A percentile compares a stretch with the other conserved stretches of the same genome.
Conservation (phyloP, 768 basidiomycete genomes). For the Naganishia vaughanmartiniae region DNA sequence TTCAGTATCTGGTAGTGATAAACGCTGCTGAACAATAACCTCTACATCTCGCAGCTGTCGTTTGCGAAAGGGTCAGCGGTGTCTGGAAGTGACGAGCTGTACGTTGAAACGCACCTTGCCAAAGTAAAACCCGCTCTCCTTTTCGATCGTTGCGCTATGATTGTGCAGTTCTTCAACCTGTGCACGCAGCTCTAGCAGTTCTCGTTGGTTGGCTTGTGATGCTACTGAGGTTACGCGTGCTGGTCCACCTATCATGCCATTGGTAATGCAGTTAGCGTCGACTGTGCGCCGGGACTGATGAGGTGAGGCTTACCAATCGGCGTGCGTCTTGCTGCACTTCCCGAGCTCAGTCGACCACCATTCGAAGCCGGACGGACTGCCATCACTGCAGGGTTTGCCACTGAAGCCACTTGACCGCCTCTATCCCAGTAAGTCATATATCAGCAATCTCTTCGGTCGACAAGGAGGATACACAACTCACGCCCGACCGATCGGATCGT, state of each 20-base stretch:
- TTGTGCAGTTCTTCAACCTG: slow-evolving; percentile 78
- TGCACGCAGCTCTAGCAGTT: slow-evolving; percentile 64
- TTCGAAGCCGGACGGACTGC: slow-evolving; percentile 13
- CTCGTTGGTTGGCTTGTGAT: slow-evolving; percentile 18
- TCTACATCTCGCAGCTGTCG: slow-evolving; percentile 89
- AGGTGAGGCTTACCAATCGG: slow-evolving; percentile 13
- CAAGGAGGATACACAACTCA: slow-evolving; percentile 56
- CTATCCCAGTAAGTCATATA: background rate
- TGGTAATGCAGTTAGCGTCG: background rate
- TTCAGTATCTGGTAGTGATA: slow-evolving; percentile 62
- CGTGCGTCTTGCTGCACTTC: slow-evolving; percentile 10
- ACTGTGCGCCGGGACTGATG: background rate
- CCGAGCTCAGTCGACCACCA: slow-evolving; percentile 10
- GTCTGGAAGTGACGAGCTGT: background rate
- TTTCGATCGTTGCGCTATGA: slow-evolving; percentile 87
- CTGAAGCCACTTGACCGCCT: slow-evolving; percentile 24
- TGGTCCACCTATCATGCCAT: background rate
- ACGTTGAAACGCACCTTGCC: slow-evolving; percentile 67
- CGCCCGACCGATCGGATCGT: slow-evolving; percentile 78
- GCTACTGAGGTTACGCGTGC: slow-evolving; percentile 31
- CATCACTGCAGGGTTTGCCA: slow-evolving; percentile 15
- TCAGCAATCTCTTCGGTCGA: background rate
- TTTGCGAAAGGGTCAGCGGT: background rate
- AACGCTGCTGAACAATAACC: slow-evolving; percentile 78
- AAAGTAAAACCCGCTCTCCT: slow-evolving; percentile 98